Base-by-base conservation (phyloP, 129 eudicot genomes). In the Rutidosis leptorrhynchoides region DNA sequence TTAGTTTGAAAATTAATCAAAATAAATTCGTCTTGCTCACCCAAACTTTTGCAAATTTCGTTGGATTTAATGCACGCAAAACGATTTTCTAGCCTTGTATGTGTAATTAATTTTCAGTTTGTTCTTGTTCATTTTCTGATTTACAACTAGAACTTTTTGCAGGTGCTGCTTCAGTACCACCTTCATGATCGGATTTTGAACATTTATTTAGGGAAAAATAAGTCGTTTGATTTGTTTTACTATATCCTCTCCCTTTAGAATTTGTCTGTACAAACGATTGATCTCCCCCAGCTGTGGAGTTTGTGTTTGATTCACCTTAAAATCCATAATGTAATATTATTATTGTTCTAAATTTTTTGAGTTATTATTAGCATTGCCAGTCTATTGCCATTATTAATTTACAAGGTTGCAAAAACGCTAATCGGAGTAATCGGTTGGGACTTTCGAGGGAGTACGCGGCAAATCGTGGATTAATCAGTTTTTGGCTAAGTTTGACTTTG, bases 81-180 rank as follows among this genome's bases (percentile, higher is more conserved):
- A 26, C n/a, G 28, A 14, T 23, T 33, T 62, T 16, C 20, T 26
- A 12, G n/a, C 7, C 17, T 4, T 8, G 28, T 53, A 53, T 1
- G 29, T 4, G 29, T 22, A 53, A 53, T 21, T 21, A 0, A 20
- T 37, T 20, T 35, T 62, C 46, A 40, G 46, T 40, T 40, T 32
- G 8, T 48, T 32, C 55, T 20, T 12, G 0, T 51, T 5, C 9
- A 11, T 21, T 2, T 51, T 52, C 2, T 35, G 29, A 37, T 25
- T 27, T 63, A 21, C 48, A 43, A 49, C 43, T 37, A 30, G 45
- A 35, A 19, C 42, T 52, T 35, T 61, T 16, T 6, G 32, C 70
- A 75, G 80, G 74, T 68, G 74, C n/a, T n/a, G n/a, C 73, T 11
- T 40, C 74, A 22, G 2, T 68, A 33, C 78, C 69, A 21, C 56